phyloP scores from a whole-genome alignment of 2,329 filamentous ascomycete genomes.

The Aspergillus awamori region DNA sequence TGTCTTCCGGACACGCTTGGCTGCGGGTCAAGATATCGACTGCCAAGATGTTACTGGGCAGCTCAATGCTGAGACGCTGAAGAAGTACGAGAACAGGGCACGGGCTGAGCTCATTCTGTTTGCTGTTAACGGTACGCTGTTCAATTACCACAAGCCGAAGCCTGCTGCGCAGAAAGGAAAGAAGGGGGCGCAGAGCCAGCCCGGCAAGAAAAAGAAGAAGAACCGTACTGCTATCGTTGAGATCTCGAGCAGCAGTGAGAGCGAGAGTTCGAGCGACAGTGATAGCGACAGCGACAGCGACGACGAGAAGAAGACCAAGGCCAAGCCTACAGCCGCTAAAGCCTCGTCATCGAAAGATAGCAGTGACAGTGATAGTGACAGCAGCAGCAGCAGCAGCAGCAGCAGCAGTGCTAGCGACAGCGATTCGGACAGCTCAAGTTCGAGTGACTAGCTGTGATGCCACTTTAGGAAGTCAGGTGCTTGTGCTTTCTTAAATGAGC shows the following conservation, averaged over 20 bases:
- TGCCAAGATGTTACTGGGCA: constrained; percentile 22
- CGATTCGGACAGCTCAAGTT: background rate
- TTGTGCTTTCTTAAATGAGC: background rate
- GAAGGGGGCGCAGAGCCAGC: constrained; percentile 21
- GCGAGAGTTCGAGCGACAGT: constrained; percentile 35
- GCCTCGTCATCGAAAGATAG: constrained; percentile 20
- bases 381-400: constrained; percentile 22
- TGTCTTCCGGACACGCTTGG: constrained; percentile 44
- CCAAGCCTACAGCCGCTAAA: constrained; percentile 12
- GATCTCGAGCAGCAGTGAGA: constrained; percentile 47
- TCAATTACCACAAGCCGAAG: constrained; percentile 29
- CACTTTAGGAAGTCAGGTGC: background rate
- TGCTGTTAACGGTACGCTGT: constrained; percentile 35
- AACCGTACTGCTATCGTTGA: constrained; percentile 47
- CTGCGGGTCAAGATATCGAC: constrained; percentile 29
- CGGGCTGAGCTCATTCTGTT: constrained; percentile 44
- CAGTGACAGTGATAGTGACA: constrained; percentile 10
- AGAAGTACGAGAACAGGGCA: constrained; percentile 39
- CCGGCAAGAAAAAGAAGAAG: constrained; percentile 44
- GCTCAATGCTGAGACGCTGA: constrained; percentile 28
- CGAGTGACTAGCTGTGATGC: constrained; percentile 2
- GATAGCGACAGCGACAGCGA: constrained; percentile 33
- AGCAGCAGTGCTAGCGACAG: constrained; percentile 22
- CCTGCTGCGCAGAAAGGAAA: constrained; percentile 28
- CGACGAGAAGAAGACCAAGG: constrained; percentile 16